A percentile compares a stretch with the other conserved stretches of the same genome.
Conservation (phyloP, 495 filamentous ascomycete species). For the Neurospora tetraspora region DNA sequence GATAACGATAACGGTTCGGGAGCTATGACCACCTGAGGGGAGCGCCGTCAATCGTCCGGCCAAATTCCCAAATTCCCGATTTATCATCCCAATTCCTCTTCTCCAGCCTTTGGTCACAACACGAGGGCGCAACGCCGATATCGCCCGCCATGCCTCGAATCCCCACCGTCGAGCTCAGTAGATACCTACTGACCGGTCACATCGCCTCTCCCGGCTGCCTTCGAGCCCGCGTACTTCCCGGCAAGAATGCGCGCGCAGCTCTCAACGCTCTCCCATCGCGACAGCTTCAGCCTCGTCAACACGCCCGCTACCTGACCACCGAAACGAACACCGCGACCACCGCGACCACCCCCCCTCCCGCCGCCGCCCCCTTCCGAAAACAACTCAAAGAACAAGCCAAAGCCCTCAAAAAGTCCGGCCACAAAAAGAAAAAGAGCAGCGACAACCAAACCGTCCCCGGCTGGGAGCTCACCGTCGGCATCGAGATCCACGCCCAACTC, state of each 20-base stretch:
- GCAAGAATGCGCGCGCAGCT: background rate
- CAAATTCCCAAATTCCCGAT: background rate
- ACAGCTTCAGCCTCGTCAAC: background rate
- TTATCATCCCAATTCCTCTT: background rate
- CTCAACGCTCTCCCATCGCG: background rate
- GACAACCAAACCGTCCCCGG: constrained; percentile 43
- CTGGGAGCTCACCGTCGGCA: constrained; percentile 89
- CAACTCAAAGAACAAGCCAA: constrained; percentile 66
- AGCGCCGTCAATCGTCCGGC: background rate
- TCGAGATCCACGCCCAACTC: constrained; percentile 95
- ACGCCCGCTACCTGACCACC: background rate
- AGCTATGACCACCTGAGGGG: background rate
- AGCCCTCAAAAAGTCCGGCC: constrained; percentile 28
- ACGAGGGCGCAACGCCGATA: background rate
- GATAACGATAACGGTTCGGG: background rate
- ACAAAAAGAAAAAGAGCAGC: constrained; percentile 25
- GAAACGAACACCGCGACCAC: background rate
- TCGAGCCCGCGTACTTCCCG: constrained; percentile 3
- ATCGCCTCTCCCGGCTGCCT: constrained; percentile 33
- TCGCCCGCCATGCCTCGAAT: constrained; percentile 25
- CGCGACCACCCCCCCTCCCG: background rate
- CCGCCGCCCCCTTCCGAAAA: constrained; percentile 52
- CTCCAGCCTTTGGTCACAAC: background rate
- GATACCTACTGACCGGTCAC: constrained; percentile 38
- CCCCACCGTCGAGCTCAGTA: constrained; percentile 29